Evolutionary conservation across 495 filamentous ascomycete species (phyloP), one percentile per base, ranked within the genome.

Genomic region (Aspergillus avenaceus): DNA sequence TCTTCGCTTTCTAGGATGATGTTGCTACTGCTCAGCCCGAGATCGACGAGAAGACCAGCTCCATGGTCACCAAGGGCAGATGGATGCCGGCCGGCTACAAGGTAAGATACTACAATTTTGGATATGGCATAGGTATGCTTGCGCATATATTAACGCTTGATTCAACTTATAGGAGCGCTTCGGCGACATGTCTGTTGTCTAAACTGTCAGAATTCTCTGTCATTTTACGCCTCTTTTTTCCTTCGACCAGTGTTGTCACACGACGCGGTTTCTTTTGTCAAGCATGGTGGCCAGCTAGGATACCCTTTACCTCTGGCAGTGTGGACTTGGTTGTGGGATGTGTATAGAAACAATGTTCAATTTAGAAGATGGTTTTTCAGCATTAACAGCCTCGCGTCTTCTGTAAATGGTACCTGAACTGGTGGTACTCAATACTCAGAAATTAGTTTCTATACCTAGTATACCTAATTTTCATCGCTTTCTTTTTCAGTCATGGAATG

Each of bases 21-120:
- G 87, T 99, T 71, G 88, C 85, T 49, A 81, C 85, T 52, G 95
- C 90, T 49, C 86, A 87, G 63, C 93, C 92, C 46, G 91, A 95
- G 59, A 97, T 97, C 71, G 95, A 99, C 70, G 81, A 91, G 82
- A 89, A 90, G 75, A 95, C 90, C 49, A 73, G 86, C 53, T 81
- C 91, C 74, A 80, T 97, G 66, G 91, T 97, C 42, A 87, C 87
- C 68, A 97, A 91, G 83, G 91, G 92, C 72, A 88, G 91, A 79
- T 99, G 95, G 95, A 78, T 82, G 74, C 90, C 93, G 59, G 90
- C 95, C 41, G 95, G 95, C 65, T 99, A 99, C 86, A 96, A 96
- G 90, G 91, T 90, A 73, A 52, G 83, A 22, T 21, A 0, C 14
- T 22, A 13, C 16, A 4, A 14, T 34, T 18, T 8, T 11, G 18